Conservation (phyloP, 2,329 filamentous ascomycete species). For the Lachnellula hyalina region DNA sequence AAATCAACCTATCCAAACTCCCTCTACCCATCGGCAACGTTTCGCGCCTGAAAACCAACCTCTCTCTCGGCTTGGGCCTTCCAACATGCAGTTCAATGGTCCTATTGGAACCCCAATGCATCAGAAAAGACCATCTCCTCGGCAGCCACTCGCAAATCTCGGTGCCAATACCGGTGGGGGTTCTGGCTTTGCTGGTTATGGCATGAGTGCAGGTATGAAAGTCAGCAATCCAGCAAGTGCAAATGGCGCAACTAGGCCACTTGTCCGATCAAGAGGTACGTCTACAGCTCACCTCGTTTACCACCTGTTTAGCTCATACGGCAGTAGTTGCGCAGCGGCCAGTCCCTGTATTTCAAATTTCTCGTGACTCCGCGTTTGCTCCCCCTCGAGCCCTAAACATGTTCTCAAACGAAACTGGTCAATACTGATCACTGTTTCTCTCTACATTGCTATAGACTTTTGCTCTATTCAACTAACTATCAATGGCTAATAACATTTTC, state of each 20-base stretch:
- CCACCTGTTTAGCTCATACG: neutral
- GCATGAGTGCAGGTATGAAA: conserved; percentile 33
- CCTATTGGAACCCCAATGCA: conserved; percentile 17
- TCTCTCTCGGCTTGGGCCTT: conserved; percentile 12
- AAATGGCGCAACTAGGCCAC: conserved; percentile 14
- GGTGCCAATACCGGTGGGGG: conserved; percentile 15
- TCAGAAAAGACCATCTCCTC: conserved; percentile 16
- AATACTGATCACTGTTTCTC: conserved; percentile 9
- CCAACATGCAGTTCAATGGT: conserved; percentile 15
- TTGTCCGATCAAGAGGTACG: conserved; percentile 25
- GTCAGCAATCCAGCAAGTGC: conserved; percentile 26
- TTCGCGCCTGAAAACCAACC: conserved; percentile 14
- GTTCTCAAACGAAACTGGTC: conserved; percentile 14
- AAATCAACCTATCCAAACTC: conserved; percentile 23
- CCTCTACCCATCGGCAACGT: conserved; percentile 30
- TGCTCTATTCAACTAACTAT: neutral
- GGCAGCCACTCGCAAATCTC: conserved; percentile 18
- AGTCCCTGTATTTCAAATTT: conserved; percentile 9
- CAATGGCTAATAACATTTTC: neutral
- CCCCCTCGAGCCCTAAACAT: conserved; percentile 12
- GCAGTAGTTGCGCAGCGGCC: conserved; percentile 24
- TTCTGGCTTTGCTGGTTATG: conserved; percentile 28
- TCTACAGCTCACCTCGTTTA: neutral
- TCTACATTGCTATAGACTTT: neutral
- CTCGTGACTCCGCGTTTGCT: conserved; percentile 13